Evolutionary conservation across 371 early-diverging fungal species (phyloP), one percentile per base, ranked within the genome.

Genomic region (Circinella minor): DNA sequence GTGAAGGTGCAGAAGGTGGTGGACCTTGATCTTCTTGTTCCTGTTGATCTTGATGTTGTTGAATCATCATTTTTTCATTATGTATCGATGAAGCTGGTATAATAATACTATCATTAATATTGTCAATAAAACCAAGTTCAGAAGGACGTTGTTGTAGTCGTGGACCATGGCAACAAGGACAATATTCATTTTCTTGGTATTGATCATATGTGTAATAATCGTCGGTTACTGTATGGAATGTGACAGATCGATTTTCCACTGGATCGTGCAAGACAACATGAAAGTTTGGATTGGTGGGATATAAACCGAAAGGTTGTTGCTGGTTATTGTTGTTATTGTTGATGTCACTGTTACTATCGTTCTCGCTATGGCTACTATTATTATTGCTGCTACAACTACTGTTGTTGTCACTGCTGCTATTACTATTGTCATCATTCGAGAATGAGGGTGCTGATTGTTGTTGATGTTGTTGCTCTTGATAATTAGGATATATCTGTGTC

Each of bases 401-500:
- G 60, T 27, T 59, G 27, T 27, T 20, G 9, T 34, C 34, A 20
- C n/a, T 15, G 15, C 15, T 51, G 15, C 15, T 51, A 51, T 51
- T 51, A 15, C 3, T 51, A 0, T 14, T 1, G n/a, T 51, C 51
- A 51, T 0, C 14, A n/a, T 51, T 51, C 15, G 47, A 11, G 15
- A 15, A 47, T 9, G 47, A 3, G 0, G 47, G 15, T 11, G 47
- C 1, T 11, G 47, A 47, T 9, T 7, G 18, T 39, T 39, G 43
- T 27, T 27, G 18, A 18, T 63, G 63, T 11, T 65, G 43, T 8
- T 63, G 63, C 36, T 63, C 43, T 49, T 63, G 36, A 11, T 70
- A 65, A n/a, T 67, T 47, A 11, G 51, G 67, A 60, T 88, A 88
- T 3, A 88, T 84, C 36, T 79, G 76, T 17, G 78, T 75, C 57